Conservation (phyloP, 352 stramenopile species). For the Phytophthora litchii region DNA sequence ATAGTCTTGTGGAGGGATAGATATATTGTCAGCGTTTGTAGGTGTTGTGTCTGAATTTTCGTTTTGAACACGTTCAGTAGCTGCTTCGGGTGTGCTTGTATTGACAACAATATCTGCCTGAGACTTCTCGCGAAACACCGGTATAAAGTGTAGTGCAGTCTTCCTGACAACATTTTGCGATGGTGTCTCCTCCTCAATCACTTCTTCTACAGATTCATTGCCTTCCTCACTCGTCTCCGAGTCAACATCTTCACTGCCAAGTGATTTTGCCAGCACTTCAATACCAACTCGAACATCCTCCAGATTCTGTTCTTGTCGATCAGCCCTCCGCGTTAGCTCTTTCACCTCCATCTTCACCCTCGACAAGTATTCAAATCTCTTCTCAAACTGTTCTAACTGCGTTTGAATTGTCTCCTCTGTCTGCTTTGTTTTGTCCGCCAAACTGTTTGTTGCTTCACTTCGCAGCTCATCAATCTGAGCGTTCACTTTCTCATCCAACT, state of each 20-base stretch:
- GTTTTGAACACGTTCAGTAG: not conserved
- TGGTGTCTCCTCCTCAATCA: slow-evolving; percentile 2
- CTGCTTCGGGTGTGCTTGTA: not conserved
- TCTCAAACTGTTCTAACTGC: slow-evolving; percentile 67
- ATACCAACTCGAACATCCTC: slow-evolving; percentile 65
- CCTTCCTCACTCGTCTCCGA: slow-evolving; percentile 43
- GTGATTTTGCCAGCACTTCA: slow-evolving; percentile 65
- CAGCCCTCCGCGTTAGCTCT: slow-evolving; percentile 53
- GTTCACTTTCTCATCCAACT: slow-evolving; percentile 41
- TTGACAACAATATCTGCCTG: slow-evolving; percentile 3
- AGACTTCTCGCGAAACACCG: slow-evolving; percentile 9
- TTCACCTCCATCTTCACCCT: slow-evolving; percentile 81
- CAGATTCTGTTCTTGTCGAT: slow-evolving; percentile 67
- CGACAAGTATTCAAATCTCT: slow-evolving; percentile 74
- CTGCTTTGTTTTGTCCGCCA: slow-evolving; percentile 32
- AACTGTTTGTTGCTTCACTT: slow-evolving; percentile 24
- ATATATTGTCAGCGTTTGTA: not conserved
- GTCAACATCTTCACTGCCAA: slow-evolving; percentile 68
- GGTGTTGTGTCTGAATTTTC: not conserved
- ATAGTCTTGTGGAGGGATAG: not conserved
- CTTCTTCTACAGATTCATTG: slow-evolving; percentile 2
- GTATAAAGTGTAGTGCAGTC: slow-evolving; percentile 12
- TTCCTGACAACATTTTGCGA: slow-evolving; percentile 14
- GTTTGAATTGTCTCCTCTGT: slow-evolving; percentile 53
- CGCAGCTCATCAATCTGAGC: slow-evolving; percentile 23